These are phyloP conservation scores for Tremella yokohamensis DNA, from an alignment of 768 basidiomycete genomes.

Conservation along the genomic window DNA sequence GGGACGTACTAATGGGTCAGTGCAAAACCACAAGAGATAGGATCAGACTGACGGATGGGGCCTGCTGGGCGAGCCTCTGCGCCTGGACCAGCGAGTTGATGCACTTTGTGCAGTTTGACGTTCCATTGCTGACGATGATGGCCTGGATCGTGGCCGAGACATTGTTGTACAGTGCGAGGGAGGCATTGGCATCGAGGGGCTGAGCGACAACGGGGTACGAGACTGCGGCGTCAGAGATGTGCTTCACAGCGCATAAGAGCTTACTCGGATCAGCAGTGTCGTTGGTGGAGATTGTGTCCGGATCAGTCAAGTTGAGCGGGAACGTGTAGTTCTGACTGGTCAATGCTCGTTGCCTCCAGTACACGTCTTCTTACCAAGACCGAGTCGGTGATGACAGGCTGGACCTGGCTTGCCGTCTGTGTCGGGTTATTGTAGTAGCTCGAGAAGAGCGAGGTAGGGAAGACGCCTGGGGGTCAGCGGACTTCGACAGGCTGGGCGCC, in stretches of 20 bases:
- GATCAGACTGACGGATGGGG: constrained; percentile 49
- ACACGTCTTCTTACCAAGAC: too few species aligned
- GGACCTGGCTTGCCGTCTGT: too few species aligned
- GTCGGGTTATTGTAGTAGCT: too few species aligned
- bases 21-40: constrained; percentile 65
- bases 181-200: constrained; percentile 50
- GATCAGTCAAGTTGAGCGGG: constrained; percentile 63
- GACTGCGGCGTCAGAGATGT: too few species aligned
- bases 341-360: too few species aligned
- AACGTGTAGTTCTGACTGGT: constrained; percentile 56
- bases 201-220: constrained; percentile 60
- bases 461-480: too few species aligned
- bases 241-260: too few species aligned
- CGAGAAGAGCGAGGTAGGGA: too few species aligned
- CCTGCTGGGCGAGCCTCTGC: constrained; percentile 11
- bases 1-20: constrained; percentile 57
- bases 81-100: constrained; percentile 48
- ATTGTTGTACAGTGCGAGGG: constrained; percentile 55
- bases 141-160: constrained; percentile 59
- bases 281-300: constrained; percentile 56
- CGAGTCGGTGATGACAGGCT: too few species aligned
- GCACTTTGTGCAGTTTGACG: constrained; percentile 57
- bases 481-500: too few species aligned
- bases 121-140: constrained; percentile 54
- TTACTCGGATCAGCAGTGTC: constrained; percentile 63